Evolutionary conservation across 495 filamentous ascomycete genomes (phyloP).

Genomic region (Cenococcum geophilum): DNA sequence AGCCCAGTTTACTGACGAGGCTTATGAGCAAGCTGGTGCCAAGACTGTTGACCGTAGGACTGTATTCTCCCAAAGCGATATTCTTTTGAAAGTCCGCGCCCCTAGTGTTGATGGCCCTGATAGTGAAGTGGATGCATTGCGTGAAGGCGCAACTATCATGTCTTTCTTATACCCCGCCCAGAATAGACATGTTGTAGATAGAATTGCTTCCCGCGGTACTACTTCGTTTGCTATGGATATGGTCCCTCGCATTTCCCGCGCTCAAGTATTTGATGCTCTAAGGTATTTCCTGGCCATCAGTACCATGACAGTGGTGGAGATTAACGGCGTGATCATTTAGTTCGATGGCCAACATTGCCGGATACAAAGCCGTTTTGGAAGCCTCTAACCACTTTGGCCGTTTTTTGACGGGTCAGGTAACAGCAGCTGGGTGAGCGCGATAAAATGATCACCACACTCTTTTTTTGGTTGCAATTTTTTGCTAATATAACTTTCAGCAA

Average conservation of each 20-base stretch:
- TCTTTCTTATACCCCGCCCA: constrained; percentile 71
- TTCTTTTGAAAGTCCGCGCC: constrained; percentile 71
- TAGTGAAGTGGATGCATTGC: constrained; percentile 55
- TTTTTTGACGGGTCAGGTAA: constrained; percentile 76
- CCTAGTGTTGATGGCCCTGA: constrained; percentile 49
- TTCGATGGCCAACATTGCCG: constrained; percentile 83
- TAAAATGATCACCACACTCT: no score
- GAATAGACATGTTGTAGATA: constrained; percentile 63
- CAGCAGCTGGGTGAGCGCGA: constrained; percentile 56
- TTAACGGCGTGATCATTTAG: neutral
- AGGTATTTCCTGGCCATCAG: constrained; percentile 29
- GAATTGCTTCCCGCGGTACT: constrained; percentile 55
- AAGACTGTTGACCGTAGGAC: constrained; percentile 56
- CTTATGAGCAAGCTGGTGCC: constrained; percentile 65
- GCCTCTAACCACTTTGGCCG: constrained; percentile 77
- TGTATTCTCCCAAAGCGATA: constrained; percentile 64
- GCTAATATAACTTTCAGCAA: constrained; percentile 19
- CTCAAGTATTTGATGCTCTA: constrained; percentile 72
- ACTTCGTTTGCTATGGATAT: constrained; percentile 79
- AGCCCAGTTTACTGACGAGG: constrained; percentile 65
- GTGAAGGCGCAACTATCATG: constrained; percentile 60
- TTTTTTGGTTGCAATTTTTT: neutral
- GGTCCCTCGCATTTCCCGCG: constrained; percentile 76
- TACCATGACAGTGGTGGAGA: no score
- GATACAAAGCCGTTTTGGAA: constrained; percentile 78